Evolutionary conservation across 768 basidiomycete genomes (phyloP), one percentile per base, ranked within the genome.

Genomic region (Lactarius sp.): DNA sequence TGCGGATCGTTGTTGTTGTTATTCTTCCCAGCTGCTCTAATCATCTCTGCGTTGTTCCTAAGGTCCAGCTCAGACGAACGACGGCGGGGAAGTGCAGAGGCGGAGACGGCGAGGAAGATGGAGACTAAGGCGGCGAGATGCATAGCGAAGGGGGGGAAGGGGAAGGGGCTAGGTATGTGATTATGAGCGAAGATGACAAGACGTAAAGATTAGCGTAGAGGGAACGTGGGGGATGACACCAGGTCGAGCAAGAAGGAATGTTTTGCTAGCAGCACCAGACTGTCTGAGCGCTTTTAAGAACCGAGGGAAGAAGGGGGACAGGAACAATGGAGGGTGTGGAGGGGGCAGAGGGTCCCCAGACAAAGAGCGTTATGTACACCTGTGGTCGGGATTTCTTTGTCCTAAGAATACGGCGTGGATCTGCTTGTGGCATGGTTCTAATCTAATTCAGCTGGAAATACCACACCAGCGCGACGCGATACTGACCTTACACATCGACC

Each of bases 101-200:
- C 71, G 14, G 72, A 68, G 34, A 77, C 61, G 34, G 73, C 54
- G 27, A 75, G 62, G n/a, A 70, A 67, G 55, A 74, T 62, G 18
- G 65, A 56, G 36, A 71, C 8, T 16, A 59, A 12, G 46, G 39
- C n/a, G 14, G 44, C 16, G 52, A 61, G 34, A 37, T 46, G 59
- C 66, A 61, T 62, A 47, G n/a, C 13, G 46, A 7, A 13, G 13
- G 22, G 0, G 7, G 51, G 4, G 18, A 20, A 18, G 50, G 39
- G 36, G 60, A 2, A 33, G 31, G 1, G 39, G 20, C 16, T 7
- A 22, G 41, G 4, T 13, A 14, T 12, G 12, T 12, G 27, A 27
- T 27, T 41, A 5, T 5, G 12, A 41, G 10, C 10, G 41, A 49
- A 10, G 8, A 33, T 34, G 12, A 49, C 42, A 42, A 7, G 0